Percentiles rank a stretch among this genome's conserved stretches.
Conservation (phyloP, 225 moss, liverwort and hornwort species). For the Bryum argenteum region DNA sequence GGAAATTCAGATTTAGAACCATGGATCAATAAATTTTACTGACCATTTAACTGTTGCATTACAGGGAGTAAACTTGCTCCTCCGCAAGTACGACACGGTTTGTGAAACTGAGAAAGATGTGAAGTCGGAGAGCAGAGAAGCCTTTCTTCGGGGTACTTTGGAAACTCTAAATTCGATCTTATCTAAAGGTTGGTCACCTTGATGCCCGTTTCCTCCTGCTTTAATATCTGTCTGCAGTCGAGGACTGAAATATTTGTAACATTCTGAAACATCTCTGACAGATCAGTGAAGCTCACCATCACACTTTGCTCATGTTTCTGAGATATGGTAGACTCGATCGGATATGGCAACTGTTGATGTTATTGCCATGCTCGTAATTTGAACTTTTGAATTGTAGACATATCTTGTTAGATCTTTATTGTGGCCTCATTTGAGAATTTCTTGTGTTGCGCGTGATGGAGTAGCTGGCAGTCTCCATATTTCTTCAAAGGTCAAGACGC, state of each 20-base stretch:
- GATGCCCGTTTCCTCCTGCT: conserved; percentile 10
- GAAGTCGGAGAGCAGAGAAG: conserved; percentile 52
- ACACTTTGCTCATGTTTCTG: neutral
- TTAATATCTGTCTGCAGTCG: conserved; percentile 11
- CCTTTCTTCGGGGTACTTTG: conserved; percentile 58
- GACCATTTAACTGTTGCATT: conserved; percentile 29
- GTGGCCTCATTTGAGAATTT: conserved; percentile 22
- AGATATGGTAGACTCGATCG: conserved; percentile 3
- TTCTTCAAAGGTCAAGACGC: conserved; percentile 49
- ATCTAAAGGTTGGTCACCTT: conserved; percentile 47
- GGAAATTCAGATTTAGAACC: neutral
- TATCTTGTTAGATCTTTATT: conserved; percentile 26
- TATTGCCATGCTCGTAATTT: conserved; percentile 12
- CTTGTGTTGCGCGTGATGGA: conserved; percentile 29
- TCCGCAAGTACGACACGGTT: conserved; percentile 49
- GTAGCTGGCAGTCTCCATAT: conserved; percentile 22
- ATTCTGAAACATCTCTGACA: neutral
- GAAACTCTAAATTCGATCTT: conserved; percentile 41
- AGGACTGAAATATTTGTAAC: conserved; percentile 16
- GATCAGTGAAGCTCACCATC: conserved; percentile 1
- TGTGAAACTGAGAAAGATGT: conserved; percentile 29
- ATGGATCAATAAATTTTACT: conserved; percentile 22
- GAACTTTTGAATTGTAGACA: conserved; percentile 9
- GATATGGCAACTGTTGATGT: conserved; percentile 14
- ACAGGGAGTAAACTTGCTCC: conserved; percentile 69